These are phyloP conservation scores for Syzygium grande DNA, from an alignment of 345 rosid genomes.

Conservation along the genomic window DNA sequence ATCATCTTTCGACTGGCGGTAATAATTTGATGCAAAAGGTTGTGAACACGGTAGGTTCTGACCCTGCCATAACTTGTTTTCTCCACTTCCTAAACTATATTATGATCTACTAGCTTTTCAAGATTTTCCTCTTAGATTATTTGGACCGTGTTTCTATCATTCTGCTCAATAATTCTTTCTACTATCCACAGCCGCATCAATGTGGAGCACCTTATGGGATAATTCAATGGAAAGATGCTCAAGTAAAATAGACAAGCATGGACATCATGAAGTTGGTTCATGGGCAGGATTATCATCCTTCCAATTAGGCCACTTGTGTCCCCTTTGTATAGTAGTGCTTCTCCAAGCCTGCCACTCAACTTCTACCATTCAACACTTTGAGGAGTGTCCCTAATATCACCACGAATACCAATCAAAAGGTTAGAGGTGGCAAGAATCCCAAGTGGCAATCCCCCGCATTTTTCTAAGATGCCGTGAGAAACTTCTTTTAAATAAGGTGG, in stretches of 20 bases:
- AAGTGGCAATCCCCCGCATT: background rate
- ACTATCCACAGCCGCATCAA: background rate
- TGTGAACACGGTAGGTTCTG: background rate
- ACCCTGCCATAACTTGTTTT: background rate
- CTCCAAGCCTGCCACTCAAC: background rate
- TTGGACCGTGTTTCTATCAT: background rate
- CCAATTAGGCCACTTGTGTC: background rate
- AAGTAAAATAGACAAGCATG: background rate
- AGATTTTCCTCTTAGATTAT: background rate
- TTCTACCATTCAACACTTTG: background rate
- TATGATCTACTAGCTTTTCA: background rate
- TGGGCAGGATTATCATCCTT: background rate
- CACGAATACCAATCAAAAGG: background rate
- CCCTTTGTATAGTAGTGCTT: background rate
- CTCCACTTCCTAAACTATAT: background rate
- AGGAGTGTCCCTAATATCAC: background rate
- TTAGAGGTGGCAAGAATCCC: background rate
- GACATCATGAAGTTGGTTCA: background rate
- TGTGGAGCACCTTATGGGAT: background rate
- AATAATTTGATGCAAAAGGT: background rate
- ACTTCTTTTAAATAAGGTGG: no score
- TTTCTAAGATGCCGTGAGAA: no score
- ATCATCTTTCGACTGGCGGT: background rate
- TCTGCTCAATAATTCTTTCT: background rate
- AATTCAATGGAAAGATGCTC: background rate